These are phyloP conservation scores for Termitomyces sp. DNA, from an alignment of 768 basidiomycete species.

Conservation along the genomic window DNA sequence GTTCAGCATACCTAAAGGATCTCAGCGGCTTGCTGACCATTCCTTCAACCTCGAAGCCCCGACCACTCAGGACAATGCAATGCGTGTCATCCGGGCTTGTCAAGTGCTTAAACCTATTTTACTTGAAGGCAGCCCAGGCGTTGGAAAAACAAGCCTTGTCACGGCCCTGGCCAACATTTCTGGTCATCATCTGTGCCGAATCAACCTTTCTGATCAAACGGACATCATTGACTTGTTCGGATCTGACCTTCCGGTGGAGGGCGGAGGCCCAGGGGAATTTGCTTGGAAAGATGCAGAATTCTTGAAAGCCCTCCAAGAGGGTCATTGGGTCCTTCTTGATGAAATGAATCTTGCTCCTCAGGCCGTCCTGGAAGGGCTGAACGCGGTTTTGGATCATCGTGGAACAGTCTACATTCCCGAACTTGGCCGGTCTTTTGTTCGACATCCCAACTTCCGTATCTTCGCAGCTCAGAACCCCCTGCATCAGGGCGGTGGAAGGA, in stretches of 20 bases:
- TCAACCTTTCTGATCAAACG: conserved; percentile 98
- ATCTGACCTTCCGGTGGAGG: conserved; percentile 92
- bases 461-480: conserved; percentile 98
- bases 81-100: conserved; percentile 85
- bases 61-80: conserved; percentile 83
- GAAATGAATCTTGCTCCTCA: conserved; percentile 99
- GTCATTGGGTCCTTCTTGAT: conserved; percentile 96
- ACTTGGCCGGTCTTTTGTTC: conserved; percentile 79
- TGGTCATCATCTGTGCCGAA: conserved; percentile 80
- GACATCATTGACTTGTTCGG: conserved; percentile 96
- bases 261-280: conserved; percentile 88
- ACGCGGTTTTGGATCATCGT: conserved; percentile 93
- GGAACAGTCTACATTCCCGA: conserved; percentile 95
- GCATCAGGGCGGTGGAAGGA: conserved; percentile 93
- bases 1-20: conserved; percentile 69
- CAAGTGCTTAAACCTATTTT: conserved; percentile 90
- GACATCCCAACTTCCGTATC: conserved; percentile 93
- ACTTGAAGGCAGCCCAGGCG: conserved; percentile 96
- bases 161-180: conserved; percentile 79
- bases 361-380: conserved; percentile 93
- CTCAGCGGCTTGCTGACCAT: conserved; percentile 27
- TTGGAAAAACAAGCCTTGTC: conserved; percentile 94
- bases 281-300: conserved; percentile 98
- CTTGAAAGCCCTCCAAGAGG: conserved; percentile 87
- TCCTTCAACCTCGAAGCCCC: conserved; percentile 84